Base-by-base conservation (phyloP, 2,329 filamentous ascomycete species). In the Aschersonia sp. region DNA sequence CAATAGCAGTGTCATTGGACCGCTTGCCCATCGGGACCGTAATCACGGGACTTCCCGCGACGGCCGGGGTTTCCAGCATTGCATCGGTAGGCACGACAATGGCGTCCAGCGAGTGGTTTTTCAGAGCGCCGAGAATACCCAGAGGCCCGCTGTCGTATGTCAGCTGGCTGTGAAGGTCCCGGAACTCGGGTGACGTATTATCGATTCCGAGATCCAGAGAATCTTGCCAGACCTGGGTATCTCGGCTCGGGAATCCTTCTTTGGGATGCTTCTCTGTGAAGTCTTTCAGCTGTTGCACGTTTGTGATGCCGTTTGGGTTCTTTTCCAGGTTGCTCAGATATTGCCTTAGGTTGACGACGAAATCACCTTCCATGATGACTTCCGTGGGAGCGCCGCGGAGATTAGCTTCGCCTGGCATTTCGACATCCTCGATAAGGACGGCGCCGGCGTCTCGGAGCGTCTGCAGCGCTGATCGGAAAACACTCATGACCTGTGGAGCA, bases 11-110 rank as follows among this genome's bases (percentile, higher is more conserved):
- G 33, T 70, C 69, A 0, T 62, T 54, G 0, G 77, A 76, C 48
- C 71, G 76, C 72, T 71, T 71, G 0, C 80, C 79, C 51, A 83
- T 61, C 0, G 79, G 80, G 0, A 83, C 75, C 0, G 75, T 79
- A 11, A 83, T 63, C 9, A 78, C 68, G 0, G 80, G 80, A 0
- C 71, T 68, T 1, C 79, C 80, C 1, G 79, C 69, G 33, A 80
- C 61, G 1, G 75, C 78, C 2, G 76, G 70, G 5, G 76, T 64
- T 2, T 61, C 57, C 0, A 68, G 61, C 0, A 72, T 65, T 31
- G 70, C 61, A n/a, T 61, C 53, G 0, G 76, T 76, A 0, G 81
- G 81, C 5, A 83, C 52, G 1, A 83, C 68, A 6, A 83, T 61
- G 2, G 78, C 79, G 52, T 79, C 75, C 1, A 82, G 68, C 6